Percentiles rank a stretch among this genome's conserved stretches.
Conservation (phyloP, 441 rosid genomes). For the Daphne laureola region DNA sequence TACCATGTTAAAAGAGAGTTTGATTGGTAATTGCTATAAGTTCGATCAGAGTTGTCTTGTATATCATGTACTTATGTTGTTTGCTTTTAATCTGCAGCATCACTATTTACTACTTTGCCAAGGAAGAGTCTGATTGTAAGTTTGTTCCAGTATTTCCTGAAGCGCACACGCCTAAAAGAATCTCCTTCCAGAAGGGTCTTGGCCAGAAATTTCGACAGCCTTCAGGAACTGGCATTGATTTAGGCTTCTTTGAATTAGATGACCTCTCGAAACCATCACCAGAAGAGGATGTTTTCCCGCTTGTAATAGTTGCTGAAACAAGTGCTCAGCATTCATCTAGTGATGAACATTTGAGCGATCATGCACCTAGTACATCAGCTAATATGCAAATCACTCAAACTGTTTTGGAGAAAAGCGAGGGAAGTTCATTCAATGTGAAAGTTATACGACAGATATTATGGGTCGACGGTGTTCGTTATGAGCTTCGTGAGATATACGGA, state of each 20-base stretch:
- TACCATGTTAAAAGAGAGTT: no score
- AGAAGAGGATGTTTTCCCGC: conserved; percentile 77
- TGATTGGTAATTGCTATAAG: no score
- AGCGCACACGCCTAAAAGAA: conserved; percentile 44
- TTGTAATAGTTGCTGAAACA: conserved; percentile 83
- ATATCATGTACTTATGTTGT: not conserved
- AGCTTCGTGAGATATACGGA: conserved; percentile 77
- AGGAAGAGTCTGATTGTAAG: conserved; percentile 65
- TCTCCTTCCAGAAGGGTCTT: conserved; percentile 67
- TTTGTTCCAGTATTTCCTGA: conserved; percentile 71
- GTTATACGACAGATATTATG: conserved; percentile 74
- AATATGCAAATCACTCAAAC: conserved; percentile 85
- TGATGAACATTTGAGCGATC: conserved; percentile 25
- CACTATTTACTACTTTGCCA: conserved; percentile 76
- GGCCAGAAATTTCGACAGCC: conserved; percentile 74
- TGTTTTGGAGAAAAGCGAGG: conserved; percentile 44
- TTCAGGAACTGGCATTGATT: conserved; percentile 77
- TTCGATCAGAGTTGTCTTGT: no score
- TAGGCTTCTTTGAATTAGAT: conserved; percentile 76
- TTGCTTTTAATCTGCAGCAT: conserved; percentile 39
- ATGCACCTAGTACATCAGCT: conserved; percentile 26
- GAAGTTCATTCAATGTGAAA: conserved; percentile 46
- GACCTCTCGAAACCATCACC: conserved; percentile 73
- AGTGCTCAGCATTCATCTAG: conserved; percentile 19
- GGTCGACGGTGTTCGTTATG: conserved; percentile 77